phyloP scores from a whole-genome alignment of 2,329 filamentous ascomycete genomes.

The Didymella arachidicola region DNA sequence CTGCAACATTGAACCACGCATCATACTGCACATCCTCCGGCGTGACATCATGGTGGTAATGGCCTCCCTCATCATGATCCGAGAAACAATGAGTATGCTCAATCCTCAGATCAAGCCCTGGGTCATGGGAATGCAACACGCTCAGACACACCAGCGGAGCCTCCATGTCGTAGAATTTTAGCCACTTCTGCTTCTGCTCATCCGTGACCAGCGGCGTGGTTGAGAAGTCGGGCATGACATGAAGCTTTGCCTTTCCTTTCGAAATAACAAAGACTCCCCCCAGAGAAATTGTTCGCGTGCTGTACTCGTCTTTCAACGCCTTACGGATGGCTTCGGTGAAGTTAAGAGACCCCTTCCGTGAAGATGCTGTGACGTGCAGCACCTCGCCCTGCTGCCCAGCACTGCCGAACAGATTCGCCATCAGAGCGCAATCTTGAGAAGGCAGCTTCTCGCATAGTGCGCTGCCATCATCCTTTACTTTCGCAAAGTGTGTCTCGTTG shows the following conservation, averaged over 20 bases:
- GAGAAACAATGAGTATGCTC: constrained; percentile 61
- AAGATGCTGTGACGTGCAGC: constrained; percentile 24
- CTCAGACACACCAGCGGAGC: constrained; percentile 25
- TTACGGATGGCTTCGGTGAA: constrained; percentile 27
- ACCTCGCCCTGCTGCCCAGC: constrained; percentile 20
- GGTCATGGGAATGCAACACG: constrained; percentile 47
- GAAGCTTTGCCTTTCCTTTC: constrained; percentile 22
- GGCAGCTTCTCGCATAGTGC: constrained; percentile 16
- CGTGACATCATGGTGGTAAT: constrained; percentile 53
- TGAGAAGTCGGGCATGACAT: constrained; percentile 32
- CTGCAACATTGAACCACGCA: constrained; percentile 57
- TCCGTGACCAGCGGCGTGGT: constrained; percentile 13
- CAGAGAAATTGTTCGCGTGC: constrained; percentile 21
- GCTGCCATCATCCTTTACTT: constrained; percentile 19
- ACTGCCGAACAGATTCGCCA: constrained; percentile 30
- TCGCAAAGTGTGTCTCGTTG: constrained; percentile 21
- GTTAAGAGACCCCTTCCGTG: constrained; percentile 21
- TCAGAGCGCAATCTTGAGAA: constrained; percentile 26
- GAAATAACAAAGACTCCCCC: constrained; percentile 26
- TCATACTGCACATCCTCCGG: constrained; percentile 57
- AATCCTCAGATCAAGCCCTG: constrained; percentile 52
- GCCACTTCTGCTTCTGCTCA: constrained; percentile 23
- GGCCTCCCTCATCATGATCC: constrained; percentile 48
- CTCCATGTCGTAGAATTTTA: constrained; percentile 27
- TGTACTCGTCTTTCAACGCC: constrained; percentile 18